A percentile compares a stretch with the other conserved stretches of the same genome.
Evolutionary conservation across 23 red algal species (phyloP).

Genomic region (Chondrus crispus): DNA sequence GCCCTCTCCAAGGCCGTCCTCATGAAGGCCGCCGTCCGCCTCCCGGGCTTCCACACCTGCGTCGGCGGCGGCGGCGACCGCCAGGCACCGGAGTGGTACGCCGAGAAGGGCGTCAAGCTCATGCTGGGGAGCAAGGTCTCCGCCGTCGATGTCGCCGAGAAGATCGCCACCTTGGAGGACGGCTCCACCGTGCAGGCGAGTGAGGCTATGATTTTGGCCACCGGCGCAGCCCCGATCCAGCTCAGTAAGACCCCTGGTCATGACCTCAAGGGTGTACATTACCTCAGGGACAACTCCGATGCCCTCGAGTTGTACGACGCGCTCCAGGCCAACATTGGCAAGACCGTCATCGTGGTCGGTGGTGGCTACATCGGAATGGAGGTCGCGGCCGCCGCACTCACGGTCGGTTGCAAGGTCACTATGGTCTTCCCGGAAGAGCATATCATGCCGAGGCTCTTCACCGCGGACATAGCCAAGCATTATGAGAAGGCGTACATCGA

Average conservation of each 20-base stretch:
- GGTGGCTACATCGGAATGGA: constrained; percentile 99
- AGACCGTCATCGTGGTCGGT: constrained; percentile 86
- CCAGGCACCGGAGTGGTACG: constrained; percentile 88
- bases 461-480: constrained; percentile 76
- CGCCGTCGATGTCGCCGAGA: constrained; percentile 45
- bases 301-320: constrained; percentile 73
- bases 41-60: constrained; percentile 98
- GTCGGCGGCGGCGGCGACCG: constrained; percentile 92
- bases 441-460: constrained; percentile 94
- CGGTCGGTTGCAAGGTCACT: constrained; percentile 67
- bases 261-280: constrained; percentile 77
- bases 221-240: constrained; percentile 60
- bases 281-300: constrained; percentile 85
- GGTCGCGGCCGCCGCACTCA: constrained; percentile 78
- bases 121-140: constrained; percentile 68
- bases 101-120: constrained; percentile 70
- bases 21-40: constrained; percentile 68
- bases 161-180: constrained; percentile 47
- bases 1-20: constrained; percentile 94
- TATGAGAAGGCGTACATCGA: constrained; percentile 86
- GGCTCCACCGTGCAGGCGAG: constrained; percentile 26
- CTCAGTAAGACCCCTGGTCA: constrained; percentile 70
- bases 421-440: constrained; percentile 95
- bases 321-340: constrained; percentile 63
- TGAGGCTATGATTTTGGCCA: constrained; percentile 81